Evolutionary conservation across 148 eudicot genomes (phyloP).

Genomic region (Rhododendron ovatum): DNA sequence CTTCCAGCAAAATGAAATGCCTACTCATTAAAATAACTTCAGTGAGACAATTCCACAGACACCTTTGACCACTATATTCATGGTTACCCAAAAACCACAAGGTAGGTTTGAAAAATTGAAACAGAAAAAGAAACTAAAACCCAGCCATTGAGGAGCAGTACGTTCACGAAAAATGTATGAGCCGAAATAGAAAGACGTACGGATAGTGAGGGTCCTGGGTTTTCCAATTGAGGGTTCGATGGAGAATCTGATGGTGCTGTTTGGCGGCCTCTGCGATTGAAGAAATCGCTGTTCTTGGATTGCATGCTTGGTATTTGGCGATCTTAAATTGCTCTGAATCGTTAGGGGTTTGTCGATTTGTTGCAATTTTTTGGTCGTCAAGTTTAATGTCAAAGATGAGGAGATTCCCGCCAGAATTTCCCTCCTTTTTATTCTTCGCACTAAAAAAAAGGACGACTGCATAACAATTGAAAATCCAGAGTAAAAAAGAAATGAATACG

Average conservation of each 20-base stretch:
- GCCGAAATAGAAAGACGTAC: neutral
- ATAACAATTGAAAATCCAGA: neutral
- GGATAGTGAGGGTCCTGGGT: neutral
- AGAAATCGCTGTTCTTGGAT: constrained; percentile 16
- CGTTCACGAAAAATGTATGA: neutral
- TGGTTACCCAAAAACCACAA: neutral
- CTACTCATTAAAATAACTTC: neutral
- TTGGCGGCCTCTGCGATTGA: constrained; percentile 3
- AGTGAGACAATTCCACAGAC: neutral
- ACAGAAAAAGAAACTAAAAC: neutral
- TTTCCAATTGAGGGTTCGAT: neutral
- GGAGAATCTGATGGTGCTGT: neutral
- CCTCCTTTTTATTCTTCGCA: neutral
- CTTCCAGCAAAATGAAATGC: neutral
- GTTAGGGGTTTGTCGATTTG: neutral
- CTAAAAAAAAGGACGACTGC: neutral
- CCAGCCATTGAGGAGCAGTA: neutral
- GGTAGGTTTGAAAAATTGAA: neutral
- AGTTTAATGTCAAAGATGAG: neutral
- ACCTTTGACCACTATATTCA: neutral
- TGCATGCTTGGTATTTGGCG: neutral
- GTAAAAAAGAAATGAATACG: no score
- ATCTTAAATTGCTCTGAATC: neutral
- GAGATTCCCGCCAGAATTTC: neutral
- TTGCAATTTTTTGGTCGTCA: neutral